phyloP scores from a whole-genome alignment of 495 filamentous ascomycete genomes.

The Parachaetomium inaequale region DNA sequence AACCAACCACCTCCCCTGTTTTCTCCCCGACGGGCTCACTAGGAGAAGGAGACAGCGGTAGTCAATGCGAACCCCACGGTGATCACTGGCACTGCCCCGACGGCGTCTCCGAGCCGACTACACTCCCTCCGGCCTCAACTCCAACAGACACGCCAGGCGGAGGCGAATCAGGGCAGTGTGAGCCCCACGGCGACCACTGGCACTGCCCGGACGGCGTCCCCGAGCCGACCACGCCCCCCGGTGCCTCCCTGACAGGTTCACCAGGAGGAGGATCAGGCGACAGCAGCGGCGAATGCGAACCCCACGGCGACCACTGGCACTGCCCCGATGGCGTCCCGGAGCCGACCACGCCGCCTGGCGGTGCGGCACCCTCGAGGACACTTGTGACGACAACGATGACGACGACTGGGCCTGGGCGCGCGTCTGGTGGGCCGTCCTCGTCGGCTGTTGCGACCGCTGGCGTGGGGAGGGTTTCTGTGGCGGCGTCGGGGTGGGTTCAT shows the following conservation, averaged over 20 bases:
- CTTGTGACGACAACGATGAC: no score
- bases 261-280: neutral
- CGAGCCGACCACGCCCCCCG: neutral
- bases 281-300: neutral
- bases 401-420: no score
- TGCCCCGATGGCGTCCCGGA: neutral
- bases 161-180: neutral
- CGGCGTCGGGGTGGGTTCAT: no score
- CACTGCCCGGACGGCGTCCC: constrained; percentile 7
- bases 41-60: neutral
- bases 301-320: neutral
- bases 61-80: neutral
- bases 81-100: constrained; percentile 12
- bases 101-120: neutral
- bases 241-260: neutral
- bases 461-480: no score
- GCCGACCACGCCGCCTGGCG: neutral
- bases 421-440: no score
- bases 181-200: constrained; percentile 10
- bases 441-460: no score
- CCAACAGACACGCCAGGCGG: no score
- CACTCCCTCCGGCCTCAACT: neutral
- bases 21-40: neutral
- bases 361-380: neutral
- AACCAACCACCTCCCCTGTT: neutral